Base-by-base conservation (phyloP, 164 flowering plant genomes). In the Malania oleifera region DNA sequence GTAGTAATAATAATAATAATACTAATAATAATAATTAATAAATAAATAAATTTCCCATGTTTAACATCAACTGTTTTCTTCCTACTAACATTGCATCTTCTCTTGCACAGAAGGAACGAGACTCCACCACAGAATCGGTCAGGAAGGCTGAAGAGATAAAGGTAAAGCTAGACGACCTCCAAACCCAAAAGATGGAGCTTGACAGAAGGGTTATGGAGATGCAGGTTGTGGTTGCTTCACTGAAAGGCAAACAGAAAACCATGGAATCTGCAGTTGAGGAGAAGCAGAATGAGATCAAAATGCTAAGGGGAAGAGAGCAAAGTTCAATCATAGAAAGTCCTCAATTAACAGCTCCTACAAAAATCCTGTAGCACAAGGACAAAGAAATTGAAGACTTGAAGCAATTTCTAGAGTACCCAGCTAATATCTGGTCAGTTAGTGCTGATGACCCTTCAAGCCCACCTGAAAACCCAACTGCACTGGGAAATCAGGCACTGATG, bases 71-170 rank as follows among this genome's bases (percentile, higher is more conserved):
- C 7, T 31, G n/a, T 11, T 40, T 40, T 40, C 44, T 14, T 40
- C 17, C 5, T 14, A 11, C 44, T 40, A 12, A 15, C 8, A 3
- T 14, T 40, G n/a, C 44, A 40, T 40, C 17, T 46, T 15, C 8
- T 46, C 50, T 6, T 46, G 50, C 12, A 58, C 77, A 89, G 96
- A 82, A 78, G 52, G 89, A 89, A 66, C 71, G 67, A 63, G 81
- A 79, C 15, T 46, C 62, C 10, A 35, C 24, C 41, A 77, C 76
- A 53, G 86, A 79, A 63, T 52, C 66, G 64, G 76, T 63, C 45
- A 71, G 31, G 67, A 82, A 78, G 66, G 10, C 38, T 11, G 84
- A 80, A 62, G 89, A 77, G 63, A 59, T 80, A 83, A 80, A 69
- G 60, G 68, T 60, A 5, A 82, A 75, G 68, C 18, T 69, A 19